phyloP scores from a whole-genome alignment of 805 yeast species.

The Pichia californica region DNA sequence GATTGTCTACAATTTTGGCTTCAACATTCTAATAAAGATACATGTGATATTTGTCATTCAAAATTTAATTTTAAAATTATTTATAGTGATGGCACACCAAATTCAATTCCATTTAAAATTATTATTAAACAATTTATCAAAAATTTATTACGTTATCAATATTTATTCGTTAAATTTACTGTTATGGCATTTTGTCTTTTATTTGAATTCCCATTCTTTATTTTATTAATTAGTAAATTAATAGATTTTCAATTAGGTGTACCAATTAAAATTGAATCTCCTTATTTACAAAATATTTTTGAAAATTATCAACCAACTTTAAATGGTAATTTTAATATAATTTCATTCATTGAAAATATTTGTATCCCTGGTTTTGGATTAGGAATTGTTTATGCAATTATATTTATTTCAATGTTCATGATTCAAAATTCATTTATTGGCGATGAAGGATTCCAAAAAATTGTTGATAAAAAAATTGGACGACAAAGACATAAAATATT shows the following conservation, averaged over 20 bases:
- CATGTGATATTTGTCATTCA: conserved; percentile 86
- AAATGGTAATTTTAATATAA: not conserved
- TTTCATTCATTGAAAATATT: conserved; percentile 6
- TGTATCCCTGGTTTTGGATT: conserved; percentile 16
- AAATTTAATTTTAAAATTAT: conserved; percentile 48
- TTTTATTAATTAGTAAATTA: conserved; percentile 48
- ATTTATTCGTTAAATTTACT: conserved; percentile 5
- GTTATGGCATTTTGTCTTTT: conserved; percentile 19
- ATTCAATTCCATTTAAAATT: conserved; percentile 47
- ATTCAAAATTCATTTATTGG: conserved; percentile 62
- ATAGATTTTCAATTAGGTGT: conserved; percentile 54
- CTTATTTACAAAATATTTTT: not conserved
- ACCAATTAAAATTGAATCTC: conserved; percentile 20
- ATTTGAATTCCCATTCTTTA: conserved; percentile 48
- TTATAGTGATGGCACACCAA: conserved; percentile 40
- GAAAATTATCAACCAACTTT: conserved; percentile 25
- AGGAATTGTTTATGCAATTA: conserved; percentile 19
- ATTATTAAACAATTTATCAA: conserved; percentile 33
- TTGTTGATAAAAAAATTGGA: conserved; percentile 56
- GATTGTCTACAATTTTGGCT: conserved; percentile 90
- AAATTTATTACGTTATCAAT: conserved; percentile 6
- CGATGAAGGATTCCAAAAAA: conserved; percentile 61
- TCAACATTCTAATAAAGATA: conserved; percentile 52
- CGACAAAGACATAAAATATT: conserved; percentile 29
- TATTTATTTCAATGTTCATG: conserved; percentile 16